phyloP scores from a whole-genome alignment of 768 basidiomycete species.

The Pleurotus tuber-regium region DNA sequence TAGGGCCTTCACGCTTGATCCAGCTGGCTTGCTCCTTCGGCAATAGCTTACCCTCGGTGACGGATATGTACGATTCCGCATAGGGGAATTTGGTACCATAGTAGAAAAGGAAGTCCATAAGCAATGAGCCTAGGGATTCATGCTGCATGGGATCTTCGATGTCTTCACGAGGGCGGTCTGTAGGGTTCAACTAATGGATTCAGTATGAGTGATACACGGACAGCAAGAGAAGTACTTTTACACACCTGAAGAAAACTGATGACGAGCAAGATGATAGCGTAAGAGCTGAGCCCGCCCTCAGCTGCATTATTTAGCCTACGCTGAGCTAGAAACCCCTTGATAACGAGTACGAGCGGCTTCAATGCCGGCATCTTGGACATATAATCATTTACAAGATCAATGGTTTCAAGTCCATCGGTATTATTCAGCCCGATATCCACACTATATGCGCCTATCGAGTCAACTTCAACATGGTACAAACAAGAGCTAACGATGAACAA shows the following conservation, averaged over 20 bases:
- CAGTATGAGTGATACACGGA: not conserved
- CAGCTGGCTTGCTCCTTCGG: constrained; percentile 33
- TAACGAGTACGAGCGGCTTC: constrained; percentile 53
- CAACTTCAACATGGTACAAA: not conserved
- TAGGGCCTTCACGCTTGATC: constrained; percentile 23
- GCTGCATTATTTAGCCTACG: constrained; percentile 62
- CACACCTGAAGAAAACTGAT: constrained; percentile 69
- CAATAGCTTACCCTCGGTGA: constrained; percentile 29
- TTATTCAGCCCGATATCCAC: constrained; percentile 72
- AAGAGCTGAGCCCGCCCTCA: constrained; percentile 63
- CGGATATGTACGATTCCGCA: constrained; percentile 36
- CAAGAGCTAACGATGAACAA: constrained; percentile 4
- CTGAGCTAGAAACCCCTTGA: constrained; percentile 62
- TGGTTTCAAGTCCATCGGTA: constrained; percentile 50
- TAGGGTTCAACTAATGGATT: constrained; percentile 59
- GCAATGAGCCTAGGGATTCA: constrained; percentile 52
- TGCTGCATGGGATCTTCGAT: constrained; percentile 45
- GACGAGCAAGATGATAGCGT: constrained; percentile 59
- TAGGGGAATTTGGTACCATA: constrained; percentile 52
- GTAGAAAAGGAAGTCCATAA: constrained; percentile 64
- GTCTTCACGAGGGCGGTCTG: constrained; percentile 44
- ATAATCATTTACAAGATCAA: constrained; percentile 50
- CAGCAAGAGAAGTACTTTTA: not conserved
- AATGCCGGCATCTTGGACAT: constrained; percentile 56
- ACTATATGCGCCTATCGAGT: constrained; percentile 44